These are phyloP conservation scores for Yarrowia hollandica DNA, from an alignment of 805 yeast genomes.

Conservation along the genomic window DNA sequence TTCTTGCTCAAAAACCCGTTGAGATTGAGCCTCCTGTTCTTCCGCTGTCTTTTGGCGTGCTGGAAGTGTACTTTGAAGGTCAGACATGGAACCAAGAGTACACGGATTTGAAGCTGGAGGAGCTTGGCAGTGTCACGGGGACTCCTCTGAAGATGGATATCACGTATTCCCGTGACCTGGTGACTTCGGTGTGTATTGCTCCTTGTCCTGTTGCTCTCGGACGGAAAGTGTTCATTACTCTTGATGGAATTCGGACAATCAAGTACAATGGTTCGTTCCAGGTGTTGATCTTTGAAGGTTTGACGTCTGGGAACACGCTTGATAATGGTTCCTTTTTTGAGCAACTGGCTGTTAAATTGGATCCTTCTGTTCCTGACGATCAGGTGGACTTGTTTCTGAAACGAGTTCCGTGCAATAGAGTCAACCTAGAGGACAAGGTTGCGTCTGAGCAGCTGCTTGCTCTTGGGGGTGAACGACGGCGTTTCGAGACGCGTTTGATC, in stretches of 20 bases:
- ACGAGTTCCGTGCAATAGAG: background rate
- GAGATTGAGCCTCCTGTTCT: background rate
- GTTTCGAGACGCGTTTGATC: background rate
- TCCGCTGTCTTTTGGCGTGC: background rate
- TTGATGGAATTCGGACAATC: background rate
- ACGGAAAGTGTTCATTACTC: background rate
- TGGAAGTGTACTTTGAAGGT: background rate
- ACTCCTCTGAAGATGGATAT: background rate
- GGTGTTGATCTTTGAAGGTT: background rate
- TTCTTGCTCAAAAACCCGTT: background rate
- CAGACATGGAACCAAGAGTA: conserved; percentile 2
- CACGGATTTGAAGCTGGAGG: background rate
- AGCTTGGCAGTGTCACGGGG: too few species aligned
- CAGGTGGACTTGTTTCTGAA: background rate
- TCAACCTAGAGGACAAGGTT: background rate
- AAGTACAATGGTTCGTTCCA: background rate
- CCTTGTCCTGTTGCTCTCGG: too few species aligned
- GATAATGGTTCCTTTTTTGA: background rate
- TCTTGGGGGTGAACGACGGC: background rate
- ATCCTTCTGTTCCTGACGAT: background rate
- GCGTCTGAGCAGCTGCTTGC: background rate
- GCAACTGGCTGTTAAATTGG: background rate
- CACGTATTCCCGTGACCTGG: background rate
- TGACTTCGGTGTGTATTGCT: background rate
- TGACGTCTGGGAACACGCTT: background rate